Evolutionary conservation across 2,329 filamentous ascomycete genomes (phyloP).

Genomic region (Aspergillus brunneoviolaceus): DNA sequence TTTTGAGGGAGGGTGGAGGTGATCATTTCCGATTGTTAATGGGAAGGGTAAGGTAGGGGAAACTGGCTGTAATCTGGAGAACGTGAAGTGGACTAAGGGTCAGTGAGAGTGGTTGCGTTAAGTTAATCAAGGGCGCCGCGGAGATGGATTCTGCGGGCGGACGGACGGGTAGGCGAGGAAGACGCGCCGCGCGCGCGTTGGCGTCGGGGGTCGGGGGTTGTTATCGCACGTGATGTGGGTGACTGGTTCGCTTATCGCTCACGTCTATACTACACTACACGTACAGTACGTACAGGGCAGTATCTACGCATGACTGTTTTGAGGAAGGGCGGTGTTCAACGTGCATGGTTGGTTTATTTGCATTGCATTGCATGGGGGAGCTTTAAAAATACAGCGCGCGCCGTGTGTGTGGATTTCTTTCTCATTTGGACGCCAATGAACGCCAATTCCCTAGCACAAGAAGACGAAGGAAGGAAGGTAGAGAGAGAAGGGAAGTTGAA

Average conservation of each 20-base stretch:
- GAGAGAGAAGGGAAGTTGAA: not conserved
- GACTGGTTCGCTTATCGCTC: not conserved
- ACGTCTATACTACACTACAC: no score
- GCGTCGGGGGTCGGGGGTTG: not conserved
- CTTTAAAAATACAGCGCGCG: conserved; percentile 13
- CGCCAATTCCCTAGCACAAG: conserved; percentile 4
- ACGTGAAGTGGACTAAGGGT: no score
- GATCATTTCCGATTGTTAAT: no score
- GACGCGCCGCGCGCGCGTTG: conserved; percentile 13
- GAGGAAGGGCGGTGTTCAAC: not conserved
- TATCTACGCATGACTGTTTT: no score
- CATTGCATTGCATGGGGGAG: not conserved
- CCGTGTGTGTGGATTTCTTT: not conserved
- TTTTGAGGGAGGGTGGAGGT: no score
- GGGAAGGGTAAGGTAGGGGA: no score
- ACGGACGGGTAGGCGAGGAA: not conserved
- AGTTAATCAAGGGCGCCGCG: conserved; percentile 11
- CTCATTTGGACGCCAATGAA: conserved; percentile 15
- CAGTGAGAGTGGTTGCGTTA: not conserved
- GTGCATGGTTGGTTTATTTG: conserved; percentile 3
- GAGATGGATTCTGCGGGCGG: conserved; percentile 10
- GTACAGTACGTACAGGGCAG: no score
- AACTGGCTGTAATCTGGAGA: no score
- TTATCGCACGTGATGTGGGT: conserved; percentile 18
- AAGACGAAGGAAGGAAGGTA: conserved; percentile 1